Percentiles rank a stretch among this genome's conserved stretches.
phyloP scores from a whole-genome alignment of 345 rosid species.

The Laguncularia racemosa region DNA sequence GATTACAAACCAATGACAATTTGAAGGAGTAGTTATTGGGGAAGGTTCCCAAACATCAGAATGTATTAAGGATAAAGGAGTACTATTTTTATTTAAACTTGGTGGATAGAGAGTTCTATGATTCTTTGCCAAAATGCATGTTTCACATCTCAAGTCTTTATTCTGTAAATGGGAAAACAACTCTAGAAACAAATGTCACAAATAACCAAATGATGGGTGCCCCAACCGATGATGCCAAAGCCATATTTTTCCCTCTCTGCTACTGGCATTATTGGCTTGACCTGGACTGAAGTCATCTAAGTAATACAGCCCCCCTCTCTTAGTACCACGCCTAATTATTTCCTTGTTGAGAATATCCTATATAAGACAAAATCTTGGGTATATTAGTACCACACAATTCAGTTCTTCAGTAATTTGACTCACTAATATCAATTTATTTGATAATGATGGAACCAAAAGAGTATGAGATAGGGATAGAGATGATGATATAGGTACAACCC shows the following conservation, averaged over 20 bases:
- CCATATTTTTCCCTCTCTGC: background rate
- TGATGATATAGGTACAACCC: background rate
- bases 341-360: conserved; percentile 3
- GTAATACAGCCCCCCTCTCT: background rate
- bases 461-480: background rate
- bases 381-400: conserved; percentile 2
- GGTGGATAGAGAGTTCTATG: background rate
- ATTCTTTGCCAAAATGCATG: conserved; percentile 1
- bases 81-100: background rate
- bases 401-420: background rate
- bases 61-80: background rate
- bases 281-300: background rate
- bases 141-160: background rate
- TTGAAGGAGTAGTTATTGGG: background rate
- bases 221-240: background rate
- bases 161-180: background rate
- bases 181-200: background rate
- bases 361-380: background rate
- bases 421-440: background rate
- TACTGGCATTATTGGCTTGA: too few relatives aligned
- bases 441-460: conserved; percentile 2
- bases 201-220: conserved; percentile 1
- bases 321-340: conserved; percentile 6
- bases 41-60: background rate
- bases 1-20: background rate